Percentiles rank a stretch among this genome's conserved stretches.
These are phyloP conservation scores for Globisporangium okanoganense DNA, from an alignment of 352 stramenopile species.

Conservation along the genomic window DNA sequence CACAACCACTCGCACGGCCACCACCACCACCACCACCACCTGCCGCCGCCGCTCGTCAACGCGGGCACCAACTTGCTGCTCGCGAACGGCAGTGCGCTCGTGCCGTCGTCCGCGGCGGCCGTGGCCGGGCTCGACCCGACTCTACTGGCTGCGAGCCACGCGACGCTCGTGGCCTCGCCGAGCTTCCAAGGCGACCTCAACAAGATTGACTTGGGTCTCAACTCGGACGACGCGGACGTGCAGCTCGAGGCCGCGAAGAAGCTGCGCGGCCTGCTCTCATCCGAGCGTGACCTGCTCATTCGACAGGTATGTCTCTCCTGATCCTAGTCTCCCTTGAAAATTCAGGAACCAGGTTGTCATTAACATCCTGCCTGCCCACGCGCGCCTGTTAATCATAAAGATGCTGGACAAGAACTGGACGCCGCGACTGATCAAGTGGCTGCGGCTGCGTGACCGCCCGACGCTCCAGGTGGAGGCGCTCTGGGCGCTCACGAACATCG, in stretches of 20 bases:
- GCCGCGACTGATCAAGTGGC: constrained; percentile 81
- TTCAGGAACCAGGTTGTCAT: constrained; percentile 2
- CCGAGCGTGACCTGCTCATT: constrained; percentile 81
- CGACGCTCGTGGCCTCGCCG: constrained; percentile 37
- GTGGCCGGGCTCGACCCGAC: constrained; percentile 26
- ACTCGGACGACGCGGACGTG: constrained; percentile 78
- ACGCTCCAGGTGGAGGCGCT: constrained; percentile 92
- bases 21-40: constrained; percentile 46
- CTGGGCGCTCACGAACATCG: constrained; percentile 95
- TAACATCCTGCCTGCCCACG: constrained; percentile 6
- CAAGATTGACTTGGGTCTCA: constrained; percentile 76
- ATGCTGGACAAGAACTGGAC: constrained; percentile 90
- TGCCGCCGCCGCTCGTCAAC: constrained; percentile 21
- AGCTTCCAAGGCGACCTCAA: constrained; percentile 80
- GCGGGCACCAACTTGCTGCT: constrained; percentile 22
- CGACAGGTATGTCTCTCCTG: constrained; percentile 47
- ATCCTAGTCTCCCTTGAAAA: neutral
- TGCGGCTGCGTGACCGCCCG: constrained; percentile 69
- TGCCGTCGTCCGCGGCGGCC: constrained; percentile 8
- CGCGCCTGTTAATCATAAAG: constrained; percentile 21
- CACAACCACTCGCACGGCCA: constrained; percentile 33
- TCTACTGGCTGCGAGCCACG: constrained; percentile 10
- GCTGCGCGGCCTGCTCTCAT: constrained; percentile 79
- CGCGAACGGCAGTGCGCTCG: constrained; percentile 35
- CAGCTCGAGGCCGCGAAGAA: constrained; percentile 86